Conservation (phyloP, 257 asterid genomes). For the Hygrophila difformis region DNA sequence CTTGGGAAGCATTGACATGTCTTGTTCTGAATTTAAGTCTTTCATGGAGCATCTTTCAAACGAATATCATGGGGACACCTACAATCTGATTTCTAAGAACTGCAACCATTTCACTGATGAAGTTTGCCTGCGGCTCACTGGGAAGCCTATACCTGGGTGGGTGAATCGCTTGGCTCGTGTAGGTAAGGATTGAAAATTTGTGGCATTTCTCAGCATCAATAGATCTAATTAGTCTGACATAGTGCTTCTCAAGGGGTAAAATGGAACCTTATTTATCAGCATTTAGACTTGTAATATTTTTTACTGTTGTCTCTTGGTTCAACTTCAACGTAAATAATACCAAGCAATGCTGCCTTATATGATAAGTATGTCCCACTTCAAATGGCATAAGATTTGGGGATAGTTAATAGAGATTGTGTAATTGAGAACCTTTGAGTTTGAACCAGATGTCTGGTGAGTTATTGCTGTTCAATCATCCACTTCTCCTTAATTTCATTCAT, state of each 20-base stretch:
- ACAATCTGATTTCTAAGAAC: slow-evolving; percentile 79
- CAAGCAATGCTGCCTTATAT: too few relatives aligned
- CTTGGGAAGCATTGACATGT: slow-evolving; percentile 72
- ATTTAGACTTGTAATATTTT: slow-evolving; percentile 6
- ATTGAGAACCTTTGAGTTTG: not conserved
- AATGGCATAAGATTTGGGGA: too few relatives aligned
- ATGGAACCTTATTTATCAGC: not conserved
- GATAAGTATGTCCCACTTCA: too few relatives aligned
- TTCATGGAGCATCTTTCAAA: slow-evolving; percentile 75
- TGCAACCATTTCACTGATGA: slow-evolving; percentile 94
- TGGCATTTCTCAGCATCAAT: not conserved
- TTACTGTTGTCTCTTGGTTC: not conserved
- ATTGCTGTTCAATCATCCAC: not conserved
- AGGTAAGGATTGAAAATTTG: slow-evolving; percentile 35
- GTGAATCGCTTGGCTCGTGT: slow-evolving; percentile 85
- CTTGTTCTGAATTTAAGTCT: slow-evolving; percentile 64
- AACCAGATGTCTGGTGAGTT: slow-evolving; percentile 5
- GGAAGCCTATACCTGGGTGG: slow-evolving; percentile 87
- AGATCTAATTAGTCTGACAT: slow-evolving; percentile 3
- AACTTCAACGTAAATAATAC: too few relatives aligned
- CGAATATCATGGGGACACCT: slow-evolving; percentile 70
- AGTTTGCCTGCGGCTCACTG: slow-evolving; percentile 62
- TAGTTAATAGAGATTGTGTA: not conserved
- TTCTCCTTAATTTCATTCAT: slow-evolving; percentile 5
- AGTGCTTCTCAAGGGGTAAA: slow-evolving; percentile 4